These are phyloP conservation scores for Nemania abortiva DNA, from an alignment of 2,329 filamentous ascomycete species.

Conservation along the genomic window DNA sequence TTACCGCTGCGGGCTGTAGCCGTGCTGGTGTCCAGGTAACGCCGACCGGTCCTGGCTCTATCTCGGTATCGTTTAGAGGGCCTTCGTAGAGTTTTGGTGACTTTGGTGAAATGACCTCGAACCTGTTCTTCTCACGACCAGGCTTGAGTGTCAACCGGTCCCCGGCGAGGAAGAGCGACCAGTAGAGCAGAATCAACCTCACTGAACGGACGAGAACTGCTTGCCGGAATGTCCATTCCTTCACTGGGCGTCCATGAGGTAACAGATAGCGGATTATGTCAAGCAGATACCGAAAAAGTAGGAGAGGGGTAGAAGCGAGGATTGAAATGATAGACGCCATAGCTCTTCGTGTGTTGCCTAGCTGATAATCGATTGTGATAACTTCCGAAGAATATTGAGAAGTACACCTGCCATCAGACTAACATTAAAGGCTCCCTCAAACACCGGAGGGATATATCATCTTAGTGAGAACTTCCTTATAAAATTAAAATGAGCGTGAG, in stretches of 20 bases:
- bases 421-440: neutral
- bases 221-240: conserved; percentile 29
- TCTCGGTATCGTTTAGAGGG: conserved; percentile 21
- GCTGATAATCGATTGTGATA: no score
- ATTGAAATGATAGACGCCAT: conserved; percentile 29
- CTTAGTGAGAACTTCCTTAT: neutral
- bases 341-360: no score
- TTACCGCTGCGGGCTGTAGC: neutral
- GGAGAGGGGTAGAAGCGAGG: conserved; percentile 20
- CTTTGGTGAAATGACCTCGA: conserved; percentile 29
- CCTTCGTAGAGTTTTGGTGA: conserved; percentile 21
- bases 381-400: no score
- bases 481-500: neutral
- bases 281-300: conserved; percentile 26
- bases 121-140: conserved; percentile 30
- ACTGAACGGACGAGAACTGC: conserved; percentile 31
- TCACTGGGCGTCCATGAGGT: conserved; percentile 24
- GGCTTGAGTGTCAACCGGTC: conserved; percentile 29
- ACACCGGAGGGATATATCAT: neutral
- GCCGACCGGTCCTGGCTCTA: conserved; percentile 21
- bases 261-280: conserved; percentile 19
- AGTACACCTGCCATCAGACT: neutral
- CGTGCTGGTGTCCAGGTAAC: conserved; percentile 35
- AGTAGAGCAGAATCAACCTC: conserved; percentile 27
- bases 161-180: conserved; percentile 5